phyloP scores from a whole-genome alignment of 2,329 filamentous ascomycete genomes.

The Chalaropsis ovoidea region DNA sequence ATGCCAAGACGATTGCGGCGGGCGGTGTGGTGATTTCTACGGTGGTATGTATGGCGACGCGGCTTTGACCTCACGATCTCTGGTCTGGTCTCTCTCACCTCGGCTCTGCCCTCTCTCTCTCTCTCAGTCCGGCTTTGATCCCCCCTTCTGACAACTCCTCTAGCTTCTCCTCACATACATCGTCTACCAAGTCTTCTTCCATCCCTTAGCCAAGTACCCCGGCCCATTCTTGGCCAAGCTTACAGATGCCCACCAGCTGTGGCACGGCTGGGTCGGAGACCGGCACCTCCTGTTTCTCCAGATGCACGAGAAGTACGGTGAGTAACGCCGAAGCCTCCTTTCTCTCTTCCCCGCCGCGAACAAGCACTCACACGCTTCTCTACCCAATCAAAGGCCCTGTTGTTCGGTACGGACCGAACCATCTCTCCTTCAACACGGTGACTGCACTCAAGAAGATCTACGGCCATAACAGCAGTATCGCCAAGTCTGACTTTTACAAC shows the following conservation, averaged over 20 bases:
- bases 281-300: constrained; percentile 63
- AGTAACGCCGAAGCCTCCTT: constrained; percentile 25
- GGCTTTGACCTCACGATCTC: neutral
- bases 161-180: constrained; percentile 32
- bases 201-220: constrained; percentile 55
- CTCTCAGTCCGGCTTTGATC: neutral
- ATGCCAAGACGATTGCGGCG: neutral
- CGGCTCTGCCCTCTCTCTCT: neutral
- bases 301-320: constrained; percentile 61
- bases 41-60: neutral
- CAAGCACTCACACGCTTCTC: neutral
- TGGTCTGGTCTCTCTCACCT: too few species aligned
- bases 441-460: constrained; percentile 58
- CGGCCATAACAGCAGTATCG: constrained; percentile 49
- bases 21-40: neutral
- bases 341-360: neutral
- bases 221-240: constrained; percentile 54
- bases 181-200: constrained; percentile 51
- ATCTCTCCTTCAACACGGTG: constrained; percentile 64
- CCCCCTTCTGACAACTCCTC: neutral
- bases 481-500: constrained; percentile 63
- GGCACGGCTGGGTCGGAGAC: constrained; percentile 64
- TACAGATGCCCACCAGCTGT: constrained; percentile 56
- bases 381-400: constrained; percentile 39
- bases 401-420: constrained; percentile 71